Conservation (phyloP, 2,329 filamentous ascomycete species). For the Fusarium mangiferae region DNA sequence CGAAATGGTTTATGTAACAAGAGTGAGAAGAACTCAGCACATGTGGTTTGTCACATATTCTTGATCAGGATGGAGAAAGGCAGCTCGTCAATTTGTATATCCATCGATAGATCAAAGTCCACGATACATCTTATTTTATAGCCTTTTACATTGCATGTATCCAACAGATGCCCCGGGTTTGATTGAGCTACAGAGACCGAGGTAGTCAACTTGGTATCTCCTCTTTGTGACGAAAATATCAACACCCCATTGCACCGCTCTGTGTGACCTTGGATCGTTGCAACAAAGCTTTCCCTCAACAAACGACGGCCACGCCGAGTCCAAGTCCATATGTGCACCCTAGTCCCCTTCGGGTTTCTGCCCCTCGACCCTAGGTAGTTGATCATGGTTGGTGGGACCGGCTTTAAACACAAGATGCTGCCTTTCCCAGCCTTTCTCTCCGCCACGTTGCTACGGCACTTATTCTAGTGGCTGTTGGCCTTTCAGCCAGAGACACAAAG, state of each 20-base stretch:
- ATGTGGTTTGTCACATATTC: neutral
- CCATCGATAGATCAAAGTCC: neutral
- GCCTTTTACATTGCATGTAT: neutral
- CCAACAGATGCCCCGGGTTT: neutral
- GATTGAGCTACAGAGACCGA: neutral
- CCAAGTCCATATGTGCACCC: constrained; percentile 4
- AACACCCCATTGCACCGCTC: neutral
- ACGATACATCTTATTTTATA: neutral
- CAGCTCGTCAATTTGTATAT: no score
- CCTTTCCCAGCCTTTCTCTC: constrained; percentile 40
- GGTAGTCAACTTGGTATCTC: neutral
- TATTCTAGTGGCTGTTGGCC: constrained; percentile 39
- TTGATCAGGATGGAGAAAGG: neutral
- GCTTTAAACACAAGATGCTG: constrained; percentile 28
- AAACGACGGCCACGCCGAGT: constrained; percentile 29
- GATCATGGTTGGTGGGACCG: constrained; percentile 31
- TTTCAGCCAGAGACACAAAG: constrained; percentile 16
- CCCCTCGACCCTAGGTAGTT: constrained; percentile 5
- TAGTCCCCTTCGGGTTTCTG: constrained; percentile 18
- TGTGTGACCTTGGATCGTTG: neutral
- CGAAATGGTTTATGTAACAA: neutral
- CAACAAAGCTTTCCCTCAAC: constrained; percentile 12
- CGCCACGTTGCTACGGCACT: constrained; percentile 45
- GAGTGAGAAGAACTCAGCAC: neutral
- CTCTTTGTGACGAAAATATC: neutral